Evolutionary conservation across 371 early-diverging fungal species (phyloP).

Genomic region (Mortierella sp.): DNA sequence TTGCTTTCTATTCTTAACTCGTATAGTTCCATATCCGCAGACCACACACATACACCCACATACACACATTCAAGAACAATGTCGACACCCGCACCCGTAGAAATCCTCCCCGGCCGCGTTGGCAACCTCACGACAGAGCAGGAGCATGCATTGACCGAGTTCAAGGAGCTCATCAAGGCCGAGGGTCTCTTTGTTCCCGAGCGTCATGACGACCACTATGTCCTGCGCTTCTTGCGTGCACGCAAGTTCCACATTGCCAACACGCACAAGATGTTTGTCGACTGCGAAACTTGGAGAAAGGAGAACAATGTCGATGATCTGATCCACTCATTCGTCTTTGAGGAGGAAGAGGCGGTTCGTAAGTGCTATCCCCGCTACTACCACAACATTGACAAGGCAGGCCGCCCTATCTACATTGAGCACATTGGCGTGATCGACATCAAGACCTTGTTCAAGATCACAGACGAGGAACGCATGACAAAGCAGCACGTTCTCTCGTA

Average conservation of each 20-base stretch:
- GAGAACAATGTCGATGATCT: conserved; percentile 61
- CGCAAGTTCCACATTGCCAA: conserved; percentile 69
- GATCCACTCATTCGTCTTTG: conserved; percentile 57
- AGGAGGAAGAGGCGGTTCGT: conserved; percentile 58
- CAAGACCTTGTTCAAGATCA: conserved; percentile 66
- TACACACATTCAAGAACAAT: conserved; percentile 7
- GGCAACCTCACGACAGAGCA: conserved; percentile 69
- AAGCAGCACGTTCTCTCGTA: conserved; percentile 74
- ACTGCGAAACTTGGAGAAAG: conserved; percentile 72
- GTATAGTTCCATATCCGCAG: background rate
- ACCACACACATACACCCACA: background rate
- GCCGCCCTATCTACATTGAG: conserved; percentile 82
- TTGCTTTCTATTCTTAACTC: background rate
- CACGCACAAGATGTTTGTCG: conserved; percentile 73
- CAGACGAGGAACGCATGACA: conserved; percentile 69
- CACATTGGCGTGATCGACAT: conserved; percentile 67
- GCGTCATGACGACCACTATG: conserved; percentile 70
- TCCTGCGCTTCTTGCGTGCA: conserved; percentile 79
- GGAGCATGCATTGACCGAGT: conserved; percentile 59
- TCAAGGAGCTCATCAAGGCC: conserved; percentile 58
- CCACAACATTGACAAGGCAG: conserved; percentile 77
- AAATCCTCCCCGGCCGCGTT: conserved; percentile 59
- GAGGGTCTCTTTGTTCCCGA: conserved; percentile 60
- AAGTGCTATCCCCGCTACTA: conserved; percentile 77
- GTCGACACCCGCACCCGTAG: conserved; percentile 13